phyloP scores from a whole-genome alignment of 23 red algal species.

The Cyanidiococcus yangmingshanensis region DNA sequence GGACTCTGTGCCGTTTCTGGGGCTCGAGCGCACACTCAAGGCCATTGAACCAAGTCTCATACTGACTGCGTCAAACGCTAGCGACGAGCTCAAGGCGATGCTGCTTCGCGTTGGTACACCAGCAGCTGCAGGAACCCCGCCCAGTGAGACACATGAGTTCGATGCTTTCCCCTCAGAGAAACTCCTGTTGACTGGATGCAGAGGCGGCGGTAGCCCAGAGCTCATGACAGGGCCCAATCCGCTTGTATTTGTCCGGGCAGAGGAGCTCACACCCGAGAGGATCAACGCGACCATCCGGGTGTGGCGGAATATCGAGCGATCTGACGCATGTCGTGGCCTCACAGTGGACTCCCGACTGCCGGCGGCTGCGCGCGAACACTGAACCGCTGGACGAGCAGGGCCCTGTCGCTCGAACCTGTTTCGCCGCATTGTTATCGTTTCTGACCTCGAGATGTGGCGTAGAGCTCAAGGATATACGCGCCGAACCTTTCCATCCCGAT shows the following conservation, averaged over 20 bases:
- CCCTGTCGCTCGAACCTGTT: not conserved
- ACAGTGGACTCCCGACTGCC: not conserved
- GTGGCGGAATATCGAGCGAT: not conserved
- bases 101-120: not conserved
- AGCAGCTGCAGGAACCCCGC: not conserved
- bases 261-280: not conserved
- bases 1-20: not conserved
- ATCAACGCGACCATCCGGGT: not conserved
- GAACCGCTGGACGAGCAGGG: not conserved
- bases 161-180: not conserved
- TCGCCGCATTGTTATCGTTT: not conserved
- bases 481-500: not conserved
- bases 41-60: not conserved
- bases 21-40: not conserved
- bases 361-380: not conserved
- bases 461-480: not conserved
- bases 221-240: not conserved
- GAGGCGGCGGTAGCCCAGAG: not conserved
- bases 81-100: not conserved
- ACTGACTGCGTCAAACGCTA: not conserved
- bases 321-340: not conserved
- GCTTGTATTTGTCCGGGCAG: not conserved
- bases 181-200: not conserved
- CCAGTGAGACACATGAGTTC: not conserved
- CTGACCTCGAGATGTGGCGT: not conserved